A percentile compares a stretch with the other conserved stretches of the same genome.
phyloP scores from a whole-genome alignment of 129 eudicot species.

The Mikania micrantha region DNA sequence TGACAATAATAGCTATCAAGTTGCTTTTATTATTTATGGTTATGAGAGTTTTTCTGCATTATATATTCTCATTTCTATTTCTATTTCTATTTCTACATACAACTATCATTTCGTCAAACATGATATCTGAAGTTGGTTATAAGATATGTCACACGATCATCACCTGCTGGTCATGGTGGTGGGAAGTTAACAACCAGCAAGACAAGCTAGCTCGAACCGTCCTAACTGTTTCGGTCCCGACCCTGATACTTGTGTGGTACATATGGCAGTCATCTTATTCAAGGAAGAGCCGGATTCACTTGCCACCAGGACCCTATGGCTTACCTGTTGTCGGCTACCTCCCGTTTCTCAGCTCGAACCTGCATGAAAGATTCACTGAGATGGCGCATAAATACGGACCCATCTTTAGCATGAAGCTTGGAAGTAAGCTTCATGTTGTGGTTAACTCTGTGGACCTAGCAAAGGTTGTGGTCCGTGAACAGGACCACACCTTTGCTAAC shows the following conservation, averaged over 20 bases:
- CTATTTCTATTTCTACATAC: neutral
- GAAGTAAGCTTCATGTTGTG: slow-evolving; percentile 34
- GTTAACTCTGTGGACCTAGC: slow-evolving; percentile 27
- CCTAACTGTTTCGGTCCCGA: slow-evolving; percentile 3
- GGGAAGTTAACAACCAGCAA: slow-evolving; percentile 10
- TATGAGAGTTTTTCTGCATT: no score
- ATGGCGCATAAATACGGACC: slow-evolving; percentile 35
- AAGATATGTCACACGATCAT: neutral
- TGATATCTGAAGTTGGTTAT: slow-evolving; percentile 10
- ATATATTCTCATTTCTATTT: no score
- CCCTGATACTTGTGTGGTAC: slow-evolving; percentile 11
- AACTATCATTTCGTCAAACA: neutral
- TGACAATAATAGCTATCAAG: no score
- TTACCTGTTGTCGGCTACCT: slow-evolving; percentile 37
- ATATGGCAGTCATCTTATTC: neutral
- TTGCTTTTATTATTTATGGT: no score
- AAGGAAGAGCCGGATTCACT: neutral
- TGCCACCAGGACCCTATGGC: slow-evolving; percentile 34
- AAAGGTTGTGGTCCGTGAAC: slow-evolving; percentile 20
- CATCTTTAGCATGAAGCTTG: slow-evolving; percentile 29
- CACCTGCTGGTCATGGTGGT: slow-evolving; percentile 19
- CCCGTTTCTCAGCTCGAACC: slow-evolving; percentile 30
- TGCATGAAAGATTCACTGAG: slow-evolving; percentile 28
- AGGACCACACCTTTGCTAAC: slow-evolving; percentile 27
- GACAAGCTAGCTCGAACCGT: slow-evolving; percentile 1